These are phyloP conservation scores for Glycine latifolia DNA, from an alignment of 306 rosid genomes.

Conservation along the genomic window DNA sequence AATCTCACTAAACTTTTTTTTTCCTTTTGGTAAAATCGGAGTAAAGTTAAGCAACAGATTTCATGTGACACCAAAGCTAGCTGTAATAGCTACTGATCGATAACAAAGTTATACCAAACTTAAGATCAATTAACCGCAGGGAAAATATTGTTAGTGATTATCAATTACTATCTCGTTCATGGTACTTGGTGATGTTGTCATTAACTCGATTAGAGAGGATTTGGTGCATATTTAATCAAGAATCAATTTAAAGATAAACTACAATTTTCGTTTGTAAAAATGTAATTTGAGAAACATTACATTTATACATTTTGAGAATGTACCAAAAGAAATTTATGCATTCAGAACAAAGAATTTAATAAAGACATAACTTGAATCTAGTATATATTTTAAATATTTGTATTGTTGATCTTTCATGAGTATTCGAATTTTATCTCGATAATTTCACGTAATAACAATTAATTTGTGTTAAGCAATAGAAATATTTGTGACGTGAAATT, in stretches of 20 bases:
- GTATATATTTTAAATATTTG: background rate
- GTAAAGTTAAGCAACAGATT: constrained; percentile 20
- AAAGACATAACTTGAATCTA: background rate
- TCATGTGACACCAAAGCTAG: constrained; percentile 33
- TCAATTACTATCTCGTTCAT: too few relatives aligned
- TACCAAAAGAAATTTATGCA: background rate
- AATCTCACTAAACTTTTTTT: background rate
- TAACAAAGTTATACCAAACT: constrained; percentile 16
- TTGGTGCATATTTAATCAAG: background rate
- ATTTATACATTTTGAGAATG: background rate
- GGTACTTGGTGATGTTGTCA: background rate
- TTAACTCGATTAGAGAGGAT: background rate
- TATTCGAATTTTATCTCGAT: too few relatives aligned
- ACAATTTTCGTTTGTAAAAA: background rate
- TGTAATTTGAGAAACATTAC: background rate
- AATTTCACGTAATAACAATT: background rate
- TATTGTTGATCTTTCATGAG: background rate
- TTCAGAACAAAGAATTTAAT: background rate
- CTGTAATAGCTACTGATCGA: background rate
- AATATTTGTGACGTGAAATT: too few relatives aligned
- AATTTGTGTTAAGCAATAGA: background rate
- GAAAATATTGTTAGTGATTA: too few relatives aligned
- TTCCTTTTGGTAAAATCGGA: constrained; percentile 12
- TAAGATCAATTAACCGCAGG: background rate
- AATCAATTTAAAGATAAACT: background rate